A percentile compares a stretch with the other conserved stretches of the same genome.
Evolutionary conservation across 331 rosid genomes (phyloP).

Genomic region (Cydonia oblonga): DNA sequence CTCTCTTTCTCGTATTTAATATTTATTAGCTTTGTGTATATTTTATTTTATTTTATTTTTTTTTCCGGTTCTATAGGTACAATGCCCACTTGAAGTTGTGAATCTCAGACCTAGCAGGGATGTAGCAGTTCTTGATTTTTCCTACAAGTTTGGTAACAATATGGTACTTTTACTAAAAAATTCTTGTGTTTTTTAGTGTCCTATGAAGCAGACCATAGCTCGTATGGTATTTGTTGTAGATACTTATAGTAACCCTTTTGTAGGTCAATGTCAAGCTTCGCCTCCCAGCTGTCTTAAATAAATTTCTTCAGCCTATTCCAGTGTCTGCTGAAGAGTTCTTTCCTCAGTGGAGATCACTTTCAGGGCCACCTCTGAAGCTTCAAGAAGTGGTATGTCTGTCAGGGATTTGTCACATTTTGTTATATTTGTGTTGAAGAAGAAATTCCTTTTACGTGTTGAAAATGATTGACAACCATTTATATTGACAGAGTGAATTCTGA

Average conservation of each 20-base stretch:
- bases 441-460: background rate
- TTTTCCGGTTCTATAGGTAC: constrained; percentile 45
- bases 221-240: background rate
- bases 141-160: constrained; percentile 77
- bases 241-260: constrained; percentile 9
- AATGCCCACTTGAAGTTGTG: constrained; percentile 91
- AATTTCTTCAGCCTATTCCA: constrained; percentile 82
- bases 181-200: background rate
- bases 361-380: constrained; percentile 98
- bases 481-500: background rate
- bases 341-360: constrained; percentile 92
- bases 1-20: background rate
- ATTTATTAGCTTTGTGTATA: background rate
- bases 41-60: background rate
- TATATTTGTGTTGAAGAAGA: background rate
- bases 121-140: constrained; percentile 89
- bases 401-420: background rate
- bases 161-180: constrained; percentile 38
- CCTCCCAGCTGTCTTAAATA: constrained; percentile 79
- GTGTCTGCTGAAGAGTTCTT: constrained; percentile 83
- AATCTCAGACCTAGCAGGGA: constrained; percentile 94
- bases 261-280: constrained; percentile 88
- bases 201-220: constrained; percentile 6
- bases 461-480: background rate
- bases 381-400: constrained; percentile 82